Base-by-base conservation (phyloP, 371 early-diverging fungal species). In the Mortierella polycephala region DNA sequence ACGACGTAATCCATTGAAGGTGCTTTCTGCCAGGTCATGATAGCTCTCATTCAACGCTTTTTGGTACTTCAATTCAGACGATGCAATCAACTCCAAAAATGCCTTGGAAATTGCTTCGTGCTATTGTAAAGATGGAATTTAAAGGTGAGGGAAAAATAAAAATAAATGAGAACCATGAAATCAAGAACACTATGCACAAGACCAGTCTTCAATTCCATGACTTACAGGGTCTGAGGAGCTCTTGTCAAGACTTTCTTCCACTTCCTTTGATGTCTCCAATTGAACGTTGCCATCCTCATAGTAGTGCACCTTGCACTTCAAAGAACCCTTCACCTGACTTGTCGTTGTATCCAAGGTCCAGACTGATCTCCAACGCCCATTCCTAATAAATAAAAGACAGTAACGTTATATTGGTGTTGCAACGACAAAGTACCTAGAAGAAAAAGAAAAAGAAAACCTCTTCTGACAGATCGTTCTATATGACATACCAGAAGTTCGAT, bases 271-370 rank as follows among this genome's bases (percentile, higher is more conserved):
- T 16, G 94, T 86, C 64, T 94, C 92, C 64, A 97, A 81, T 82
- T 99, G 99, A 50, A 99, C 98, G 70, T 99, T 99, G 37, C 99
- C 99, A 69, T 99, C 98, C 85, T 99, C 99, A 81, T 95, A 99
- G 83, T 99, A 99, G 74, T 99, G 99, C 18, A 98, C 96, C 56
- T 91, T 86, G 30, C 92, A 89, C 74, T 89, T 89, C 47, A 94
- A 71, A 12, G 67, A 68, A 4, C 97, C 98, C 64, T 84, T 90
- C 14, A 97, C 73, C 46, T 87, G 85, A 40, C 84, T 86, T 0
- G 89, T 75, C 40, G 84, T 81, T 47, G 87, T 83, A 69, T 89
- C 77, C 55, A 88, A 85, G 5, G 84, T 86, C 95, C 96, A 98
- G 23, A 86, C 75, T 9, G 97, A 90, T 40, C 93, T 87, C 96